Conservation (phyloP, 352 stramenopile species). For the Ochromonadaceae sp. region DNA sequence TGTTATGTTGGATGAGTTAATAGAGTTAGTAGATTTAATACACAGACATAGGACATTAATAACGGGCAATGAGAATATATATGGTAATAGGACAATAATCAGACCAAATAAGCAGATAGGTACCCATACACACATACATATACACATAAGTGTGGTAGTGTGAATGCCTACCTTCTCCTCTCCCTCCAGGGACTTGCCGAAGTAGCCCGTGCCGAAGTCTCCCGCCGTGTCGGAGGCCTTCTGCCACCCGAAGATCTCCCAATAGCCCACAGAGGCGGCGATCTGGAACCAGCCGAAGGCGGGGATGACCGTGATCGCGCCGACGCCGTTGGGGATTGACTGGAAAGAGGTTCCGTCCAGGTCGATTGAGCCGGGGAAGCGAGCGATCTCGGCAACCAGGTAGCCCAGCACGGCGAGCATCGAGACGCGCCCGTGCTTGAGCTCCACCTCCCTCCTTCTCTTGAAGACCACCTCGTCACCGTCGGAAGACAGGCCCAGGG, state of each 20-base stretch:
- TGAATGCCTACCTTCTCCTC: conserved; percentile 26
- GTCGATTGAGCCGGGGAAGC: conserved; percentile 29
- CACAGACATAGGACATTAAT: too few species aligned
- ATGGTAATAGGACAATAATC: too few species aligned
- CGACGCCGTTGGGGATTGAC: conserved; percentile 37
- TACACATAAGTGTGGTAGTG: too few species aligned
- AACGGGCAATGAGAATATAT: too few species aligned
- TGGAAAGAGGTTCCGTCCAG: conserved; percentile 30
- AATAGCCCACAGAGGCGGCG: conserved; percentile 26
- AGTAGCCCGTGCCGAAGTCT: conserved; percentile 26
- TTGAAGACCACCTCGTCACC: background rate
- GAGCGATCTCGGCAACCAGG: conserved; percentile 20
- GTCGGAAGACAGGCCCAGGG: background rate
- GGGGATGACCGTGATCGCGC: conserved; percentile 32
- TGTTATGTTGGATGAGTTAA: too few species aligned
- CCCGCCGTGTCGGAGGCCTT: conserved; percentile 6
- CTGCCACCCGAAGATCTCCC: conserved; percentile 23
- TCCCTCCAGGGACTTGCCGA: conserved; percentile 22
- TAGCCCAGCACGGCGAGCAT: conserved; percentile 22
- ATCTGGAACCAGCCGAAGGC: conserved; percentile 34
- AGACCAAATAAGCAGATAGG: too few species aligned
- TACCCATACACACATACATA: too few species aligned
- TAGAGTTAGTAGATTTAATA: too few species aligned
- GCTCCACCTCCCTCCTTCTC: conserved; percentile 4
- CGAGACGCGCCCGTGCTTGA: conserved; percentile 24